Conservation (phyloP, 441 rosid species). For the Populus hybrid region DNA sequence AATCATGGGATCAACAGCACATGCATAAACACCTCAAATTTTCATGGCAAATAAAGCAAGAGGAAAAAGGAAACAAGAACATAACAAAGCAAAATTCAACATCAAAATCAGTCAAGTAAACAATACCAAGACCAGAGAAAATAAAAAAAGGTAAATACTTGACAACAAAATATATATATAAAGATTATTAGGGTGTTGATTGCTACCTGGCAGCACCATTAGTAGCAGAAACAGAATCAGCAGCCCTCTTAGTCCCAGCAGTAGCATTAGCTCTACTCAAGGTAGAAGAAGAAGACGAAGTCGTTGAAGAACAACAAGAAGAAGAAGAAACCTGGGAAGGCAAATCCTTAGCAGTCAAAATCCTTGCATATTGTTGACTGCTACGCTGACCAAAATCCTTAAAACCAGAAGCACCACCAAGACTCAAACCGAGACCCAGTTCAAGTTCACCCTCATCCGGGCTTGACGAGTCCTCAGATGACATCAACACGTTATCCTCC, state of each 20-base stretch:
- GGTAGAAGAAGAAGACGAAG: conserved; percentile 46
- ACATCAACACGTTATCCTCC: conserved; percentile 52
- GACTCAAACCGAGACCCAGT: conserved; percentile 63
- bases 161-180: background rate
- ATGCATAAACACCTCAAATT: background rate
- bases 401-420: conserved; percentile 38
- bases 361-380: conserved; percentile 33
- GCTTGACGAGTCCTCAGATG: conserved; percentile 75
- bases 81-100: background rate
- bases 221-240: conserved; percentile 7
- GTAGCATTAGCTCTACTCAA: conserved; percentile 49
- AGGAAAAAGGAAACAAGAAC: background rate
- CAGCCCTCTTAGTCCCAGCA: conserved; percentile 59
- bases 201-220: too few species aligned
- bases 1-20: background rate
- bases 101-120: background rate
- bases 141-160: background rate
- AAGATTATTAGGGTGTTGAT: too few species aligned
- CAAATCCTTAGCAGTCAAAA: conserved; percentile 56
- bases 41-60: background rate
- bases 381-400: conserved; percentile 8
- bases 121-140: background rate
- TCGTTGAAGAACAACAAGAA: conserved; percentile 4
- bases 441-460: conserved; percentile 59
- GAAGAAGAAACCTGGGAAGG: conserved; percentile 28